Base-by-base conservation (phyloP, 805 yeast species). In the Ogataea corticis region DNA sequence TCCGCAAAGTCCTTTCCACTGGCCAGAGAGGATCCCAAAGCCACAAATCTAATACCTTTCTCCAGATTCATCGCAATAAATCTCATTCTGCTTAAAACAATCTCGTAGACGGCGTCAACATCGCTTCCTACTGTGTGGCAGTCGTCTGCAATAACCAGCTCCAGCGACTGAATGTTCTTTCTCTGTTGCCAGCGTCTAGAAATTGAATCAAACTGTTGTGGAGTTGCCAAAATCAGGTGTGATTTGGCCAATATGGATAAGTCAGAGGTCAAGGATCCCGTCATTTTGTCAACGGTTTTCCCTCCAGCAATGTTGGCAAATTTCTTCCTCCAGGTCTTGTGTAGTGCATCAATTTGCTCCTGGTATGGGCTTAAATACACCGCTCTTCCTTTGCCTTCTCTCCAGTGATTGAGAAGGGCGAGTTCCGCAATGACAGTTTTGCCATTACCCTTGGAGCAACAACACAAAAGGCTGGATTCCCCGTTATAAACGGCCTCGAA, bases 151-250 rank as follows among this genome's bases (percentile, higher is more conserved):
- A 94, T 76, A 2, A 89, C 57, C 27, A 88, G 61, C 37, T 81
- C 89, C 25, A 92, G 77, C 0, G 77, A 61, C 48, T 84, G 88
- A 4, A 92, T 70, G 51, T 80, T 80, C 52, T 78, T 80, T 45
- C 95, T 73, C 51, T 82, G 85, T 54, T 83, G 83, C 98, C 98
- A 91, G 38, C 90, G 73, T 49, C 92, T 77, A 0, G 96, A 79
- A 0, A 90, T 56, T 4, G 70, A 52, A 49, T 87, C 91, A 70
- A 89, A 86, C 50, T 87, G 92, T 17, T 68, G 72, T 0, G 96
- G 96, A 0, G 97, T 89, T 4, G 88, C 80, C 12, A 92, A 63
- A 14, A 88, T 66, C 42, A 92, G 63, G 60, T 90, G 92, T 45
- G 80, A 77, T 25, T 70, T 68, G 1, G 81, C 80, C 6, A 90